Evolutionary conservation across 1,284 basidiomycete species (phyloP), one percentile per base, ranked within the genome.

Genomic region (Apiotrichum montevideense): DNA sequence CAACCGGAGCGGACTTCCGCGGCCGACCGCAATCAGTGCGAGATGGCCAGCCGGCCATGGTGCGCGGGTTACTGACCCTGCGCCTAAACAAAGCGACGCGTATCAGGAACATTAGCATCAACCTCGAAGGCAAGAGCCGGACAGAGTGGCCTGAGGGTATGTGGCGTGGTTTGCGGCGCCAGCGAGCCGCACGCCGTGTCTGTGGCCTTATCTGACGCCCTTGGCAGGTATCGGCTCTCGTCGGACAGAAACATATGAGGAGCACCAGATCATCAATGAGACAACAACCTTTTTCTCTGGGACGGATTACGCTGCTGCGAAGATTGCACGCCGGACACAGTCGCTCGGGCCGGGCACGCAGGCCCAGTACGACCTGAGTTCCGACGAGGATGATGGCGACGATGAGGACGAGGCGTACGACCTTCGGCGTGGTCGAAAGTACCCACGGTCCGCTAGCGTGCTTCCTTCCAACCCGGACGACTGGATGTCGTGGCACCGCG

Each of bases 71-170:
- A 10, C 81, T 98, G 57, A 87, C 85, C 1, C 79, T 98, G 46
- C 83, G 84, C 10, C 80, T 97, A 35, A 79, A 80, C 48, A 95
- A 94, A 71, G 85, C 93, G 0, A 92, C 86, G 42, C 85, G 87
- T 71, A 87, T 98, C 67, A 87, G 87, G 40, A 88, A 86, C 66
- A 94, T 98, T 57, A 83, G 85, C 54, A 80, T 96, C 46, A 84
- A 85, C 64, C 79, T 98, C 21, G 80, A 85, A 52, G 94, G 90
- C 6, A 87, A 82, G 62, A 72, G 77, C 4, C 70, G 78, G 54
- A 83, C 82, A 13, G 82, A 83, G 62, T 96, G 92, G 88, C 87
- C 88, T 4, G 92, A 97, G 82, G 89, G 92, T 91, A 64, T 54
- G 82, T 74, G 2, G 15, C n/a, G 35, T 46, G 45, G 44, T 29